Conservation (phyloP, 805 yeast species). For the Debaryomyces castellii region DNA sequence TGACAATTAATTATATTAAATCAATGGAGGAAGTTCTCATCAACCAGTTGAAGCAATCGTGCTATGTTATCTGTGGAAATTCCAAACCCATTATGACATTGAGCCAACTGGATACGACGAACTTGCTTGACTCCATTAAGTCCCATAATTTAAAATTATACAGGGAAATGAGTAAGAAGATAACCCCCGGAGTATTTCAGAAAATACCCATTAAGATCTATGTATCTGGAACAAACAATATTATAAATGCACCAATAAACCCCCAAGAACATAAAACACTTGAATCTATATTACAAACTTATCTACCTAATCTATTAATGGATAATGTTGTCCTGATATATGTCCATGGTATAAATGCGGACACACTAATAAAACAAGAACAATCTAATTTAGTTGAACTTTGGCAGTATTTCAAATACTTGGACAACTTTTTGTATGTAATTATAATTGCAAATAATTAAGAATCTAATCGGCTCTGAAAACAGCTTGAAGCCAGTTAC, state of each 20-base stretch:
- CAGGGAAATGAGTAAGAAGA: constrained; percentile 24
- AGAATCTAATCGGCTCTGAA: constrained; percentile 41
- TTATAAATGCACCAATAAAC: constrained; percentile 27
- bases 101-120: constrained; percentile 57
- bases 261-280: constrained; percentile 7
- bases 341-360: constrained; percentile 33
- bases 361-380: constrained; percentile 11
- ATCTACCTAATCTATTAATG: constrained; percentile 12
- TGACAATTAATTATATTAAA: constrained; percentile 19
- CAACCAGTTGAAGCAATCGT: constrained; percentile 81
- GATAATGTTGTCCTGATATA: constrained; percentile 12
- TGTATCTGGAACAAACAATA: constrained; percentile 36
- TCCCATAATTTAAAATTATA: constrained; percentile 28
- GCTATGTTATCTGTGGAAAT: constrained; percentile 72
- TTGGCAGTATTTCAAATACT: constrained; percentile 32
- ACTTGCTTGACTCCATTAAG: constrained; percentile 55
- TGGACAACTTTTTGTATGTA: constrained; percentile 39
- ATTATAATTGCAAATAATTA: constrained; percentile 13
- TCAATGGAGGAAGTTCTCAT: constrained; percentile 56
- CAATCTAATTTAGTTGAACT: constrained; percentile 19
- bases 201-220: constrained; percentile 51
- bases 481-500: constrained; percentile 96
- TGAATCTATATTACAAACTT: constrained; percentile 4
- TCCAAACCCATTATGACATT: constrained; percentile 79
- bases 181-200: constrained; percentile 27